A percentile compares a stretch with the other conserved stretches of the same genome.
Conservation (phyloP, 2,329 filamentous ascomycete genomes). For the Stagonosporopsis chrysanthemi region DNA sequence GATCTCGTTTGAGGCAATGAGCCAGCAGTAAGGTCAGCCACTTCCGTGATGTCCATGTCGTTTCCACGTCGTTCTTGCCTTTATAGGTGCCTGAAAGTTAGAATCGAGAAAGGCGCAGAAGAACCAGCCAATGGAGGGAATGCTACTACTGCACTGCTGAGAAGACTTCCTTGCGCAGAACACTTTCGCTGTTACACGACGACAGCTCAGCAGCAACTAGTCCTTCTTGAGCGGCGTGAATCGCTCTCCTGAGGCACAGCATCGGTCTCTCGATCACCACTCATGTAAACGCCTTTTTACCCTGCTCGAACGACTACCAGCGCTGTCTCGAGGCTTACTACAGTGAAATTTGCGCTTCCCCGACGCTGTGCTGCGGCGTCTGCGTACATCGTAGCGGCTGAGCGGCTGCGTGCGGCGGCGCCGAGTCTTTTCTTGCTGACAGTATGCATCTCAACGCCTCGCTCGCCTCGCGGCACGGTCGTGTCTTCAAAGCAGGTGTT, state of each 20-base stretch:
- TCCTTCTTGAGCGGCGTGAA: slow-evolving; percentile 13
- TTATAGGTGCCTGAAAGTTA: not conserved
- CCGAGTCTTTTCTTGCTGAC: slow-evolving; percentile 26
- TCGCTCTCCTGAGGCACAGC: slow-evolving; percentile 21
- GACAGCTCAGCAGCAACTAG: slow-evolving; percentile 26
- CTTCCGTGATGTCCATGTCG: slow-evolving; percentile 19
- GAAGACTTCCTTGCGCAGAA: slow-evolving; percentile 21
- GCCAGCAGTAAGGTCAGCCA: slow-evolving; percentile 21
- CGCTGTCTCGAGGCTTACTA: slow-evolving; percentile 5
- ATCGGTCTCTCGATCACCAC: slow-evolving; percentile 27
- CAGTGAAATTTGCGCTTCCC: slow-evolving; percentile 22
- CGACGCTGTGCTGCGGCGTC: slow-evolving; percentile 27
- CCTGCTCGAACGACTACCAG: slow-evolving; percentile 2
- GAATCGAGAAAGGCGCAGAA: slow-evolving; percentile 5
- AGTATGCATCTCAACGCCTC: not conserved
- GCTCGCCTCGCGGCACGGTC: slow-evolving; percentile 10
- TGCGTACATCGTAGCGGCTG: slow-evolving; percentile 41
- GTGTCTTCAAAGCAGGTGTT: not conserved
- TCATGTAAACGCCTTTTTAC: slow-evolving; percentile 23
- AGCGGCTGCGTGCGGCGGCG: slow-evolving; percentile 34
- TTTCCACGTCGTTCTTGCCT: slow-evolving; percentile 16
- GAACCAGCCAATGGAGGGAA: slow-evolving; percentile 6
- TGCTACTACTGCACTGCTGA: slow-evolving; percentile 15
- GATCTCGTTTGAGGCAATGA: not conserved
- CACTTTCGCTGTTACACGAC: slow-evolving; percentile 22